Conservation (phyloP, 805 yeast species). For the Wickerhamomyces kurtzmanii region DNA sequence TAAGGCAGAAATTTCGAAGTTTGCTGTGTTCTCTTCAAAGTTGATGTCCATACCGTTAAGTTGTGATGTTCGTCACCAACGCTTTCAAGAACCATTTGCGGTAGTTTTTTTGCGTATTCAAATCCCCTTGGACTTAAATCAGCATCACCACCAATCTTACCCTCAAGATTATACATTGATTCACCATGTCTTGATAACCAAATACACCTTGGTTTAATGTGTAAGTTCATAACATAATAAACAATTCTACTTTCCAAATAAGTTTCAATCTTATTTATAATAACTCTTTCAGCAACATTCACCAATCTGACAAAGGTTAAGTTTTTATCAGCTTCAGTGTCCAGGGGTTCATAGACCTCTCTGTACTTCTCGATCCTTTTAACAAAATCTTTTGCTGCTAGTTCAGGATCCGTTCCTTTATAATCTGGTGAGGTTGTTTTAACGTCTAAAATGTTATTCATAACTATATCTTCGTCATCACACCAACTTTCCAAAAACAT, state of each 20-base stretch:
- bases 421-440: constrained; percentile 85
- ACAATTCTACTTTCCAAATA: constrained; percentile 90
- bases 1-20: constrained; percentile 79
- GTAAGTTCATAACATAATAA: constrained; percentile 91
- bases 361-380: constrained; percentile 70
- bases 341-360: constrained; percentile 67
- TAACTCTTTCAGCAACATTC: constrained; percentile 81
- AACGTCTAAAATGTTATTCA: constrained; percentile 77
- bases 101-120: constrained; percentile 73
- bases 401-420: constrained; percentile 53
- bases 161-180: constrained; percentile 82
- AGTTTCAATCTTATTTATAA: constrained; percentile 78
- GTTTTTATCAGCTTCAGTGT: constrained; percentile 43
- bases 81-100: constrained; percentile 60
- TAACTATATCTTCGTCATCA: constrained; percentile 68
- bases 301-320: constrained; percentile 81
- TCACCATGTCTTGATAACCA: constrained; percentile 97
- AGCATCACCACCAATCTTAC: constrained; percentile 95
- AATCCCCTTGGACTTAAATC: constrained; percentile 76
- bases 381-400: constrained; percentile 63
- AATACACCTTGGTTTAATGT: constrained; percentile 83
- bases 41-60: constrained; percentile 93
- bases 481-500: constrained; percentile 91
- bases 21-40: constrained; percentile 84
- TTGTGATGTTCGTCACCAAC: constrained; percentile 40